Conservation (phyloP, 768 basidiomycete genomes). For the Leccinum longicurvipes region DNA sequence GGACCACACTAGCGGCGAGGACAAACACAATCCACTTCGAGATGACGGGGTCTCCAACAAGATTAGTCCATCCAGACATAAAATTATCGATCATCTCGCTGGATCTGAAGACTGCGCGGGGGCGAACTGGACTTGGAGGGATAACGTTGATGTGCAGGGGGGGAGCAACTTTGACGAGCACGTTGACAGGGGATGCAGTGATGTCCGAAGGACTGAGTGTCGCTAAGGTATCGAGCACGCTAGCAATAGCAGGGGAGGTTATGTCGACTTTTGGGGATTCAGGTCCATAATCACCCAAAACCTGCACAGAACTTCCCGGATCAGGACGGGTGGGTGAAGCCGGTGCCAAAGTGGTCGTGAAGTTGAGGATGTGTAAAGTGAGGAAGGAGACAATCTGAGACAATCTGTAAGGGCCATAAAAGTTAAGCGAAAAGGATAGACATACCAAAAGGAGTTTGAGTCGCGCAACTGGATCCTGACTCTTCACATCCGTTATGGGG, state of each 20-base stretch:
- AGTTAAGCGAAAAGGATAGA: conserved; percentile 7
- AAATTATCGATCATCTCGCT: conserved; percentile 73
- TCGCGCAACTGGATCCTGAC: conserved; percentile 79
- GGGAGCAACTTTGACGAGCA: conserved; percentile 61
- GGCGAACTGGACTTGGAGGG: conserved; percentile 31
- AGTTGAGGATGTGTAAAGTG: conserved; percentile 86
- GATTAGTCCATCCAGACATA: conserved; percentile 84
- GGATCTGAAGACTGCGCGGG: conserved; percentile 32
- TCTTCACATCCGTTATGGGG: conserved; percentile 40
- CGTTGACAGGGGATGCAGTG: conserved; percentile 28
- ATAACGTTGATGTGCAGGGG: conserved; percentile 55
- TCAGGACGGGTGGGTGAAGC: conserved; percentile 49
- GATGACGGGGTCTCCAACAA: conserved; percentile 92
- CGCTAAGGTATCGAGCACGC: conserved; percentile 57
- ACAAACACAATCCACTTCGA: conserved; percentile 93
- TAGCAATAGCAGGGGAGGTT: conserved; percentile 54
- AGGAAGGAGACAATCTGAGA: conserved; percentile 84
- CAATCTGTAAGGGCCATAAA: conserved; percentile 1
- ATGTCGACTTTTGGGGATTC: conserved; percentile 64
- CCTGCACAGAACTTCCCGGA: conserved; percentile 15
- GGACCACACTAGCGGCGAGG: conserved; percentile 77
- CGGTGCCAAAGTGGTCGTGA: conserved; percentile 85
- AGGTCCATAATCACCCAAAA: conserved; percentile 13
- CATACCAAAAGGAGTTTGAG: conserved; percentile 84
- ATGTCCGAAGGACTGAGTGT: conserved; percentile 21